Percentiles rank a stretch among this genome's conserved stretches.
phyloP scores from a whole-genome alignment of 2,329 filamentous ascomycete genomes.

The Sclerotinia sclerotiorum region DNA sequence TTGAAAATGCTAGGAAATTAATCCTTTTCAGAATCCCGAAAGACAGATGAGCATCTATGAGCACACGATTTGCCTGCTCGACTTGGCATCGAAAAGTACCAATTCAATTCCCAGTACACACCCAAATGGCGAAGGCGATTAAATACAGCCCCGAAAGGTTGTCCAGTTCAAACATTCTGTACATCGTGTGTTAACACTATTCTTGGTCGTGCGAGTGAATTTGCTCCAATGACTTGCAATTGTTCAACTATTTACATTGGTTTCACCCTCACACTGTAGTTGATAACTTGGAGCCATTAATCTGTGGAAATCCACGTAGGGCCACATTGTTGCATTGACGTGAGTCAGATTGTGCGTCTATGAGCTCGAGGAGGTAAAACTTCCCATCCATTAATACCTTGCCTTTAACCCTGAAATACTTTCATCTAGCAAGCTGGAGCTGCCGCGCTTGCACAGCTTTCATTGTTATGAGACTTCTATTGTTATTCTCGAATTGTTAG shows the following conservation, averaged over 20 bases:
- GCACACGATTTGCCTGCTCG: too few relatives aligned
- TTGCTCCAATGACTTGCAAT: background rate
- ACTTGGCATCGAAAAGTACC: too few relatives aligned
- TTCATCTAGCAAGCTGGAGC: background rate
- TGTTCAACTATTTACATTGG: background rate
- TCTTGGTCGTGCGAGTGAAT: accelerated
- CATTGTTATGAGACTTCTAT: background rate
- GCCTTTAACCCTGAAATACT: background rate
- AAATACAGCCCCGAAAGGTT: background rate
- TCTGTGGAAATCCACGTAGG: background rate
- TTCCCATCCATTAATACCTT: background rate
- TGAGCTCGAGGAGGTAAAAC: background rate
- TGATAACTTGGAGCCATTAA: too few relatives aligned
- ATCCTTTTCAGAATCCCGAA: too few relatives aligned
- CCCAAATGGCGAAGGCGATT: accelerated
- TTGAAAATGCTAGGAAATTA: too few relatives aligned
- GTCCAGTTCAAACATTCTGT: background rate
- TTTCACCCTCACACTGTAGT: too few relatives aligned
- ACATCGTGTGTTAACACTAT: background rate
- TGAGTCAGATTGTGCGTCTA: background rate
- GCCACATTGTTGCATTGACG: background rate
- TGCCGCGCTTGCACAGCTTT: background rate
- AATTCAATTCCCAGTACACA: too few relatives aligned
- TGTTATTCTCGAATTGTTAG: background rate
- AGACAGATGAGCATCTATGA: too few relatives aligned